phyloP scores from a whole-genome alignment of 2,329 filamentous ascomycete species.

The Zopfia rhizophila region DNA sequence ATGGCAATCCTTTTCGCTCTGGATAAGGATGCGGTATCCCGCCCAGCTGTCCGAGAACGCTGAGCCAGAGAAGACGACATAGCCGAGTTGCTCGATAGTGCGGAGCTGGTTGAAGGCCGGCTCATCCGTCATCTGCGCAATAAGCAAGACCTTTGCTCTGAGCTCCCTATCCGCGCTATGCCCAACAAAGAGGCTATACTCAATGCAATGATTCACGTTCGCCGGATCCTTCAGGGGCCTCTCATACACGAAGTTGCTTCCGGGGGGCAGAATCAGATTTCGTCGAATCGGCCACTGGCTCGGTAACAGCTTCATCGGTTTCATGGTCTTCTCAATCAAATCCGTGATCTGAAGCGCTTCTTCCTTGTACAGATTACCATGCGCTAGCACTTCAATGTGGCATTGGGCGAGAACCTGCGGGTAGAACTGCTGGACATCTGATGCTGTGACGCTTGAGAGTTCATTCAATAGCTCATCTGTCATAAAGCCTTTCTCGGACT shows the following conservation, averaged over 20 bases:
- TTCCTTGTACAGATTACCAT: constrained; percentile 94
- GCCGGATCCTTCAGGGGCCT: constrained; percentile 83
- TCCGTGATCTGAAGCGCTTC: constrained; percentile 88
- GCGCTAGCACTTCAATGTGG: constrained; percentile 86
- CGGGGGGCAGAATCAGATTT: constrained; percentile 79
- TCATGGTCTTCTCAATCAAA: constrained; percentile 80
- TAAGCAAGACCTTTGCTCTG: constrained; percentile 80
- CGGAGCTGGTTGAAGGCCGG: constrained; percentile 93
- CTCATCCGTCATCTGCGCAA: constrained; percentile 92
- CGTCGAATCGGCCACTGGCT: constrained; percentile 83
- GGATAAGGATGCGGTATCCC: constrained; percentile 89
- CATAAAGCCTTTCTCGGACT: constrained; percentile 78
- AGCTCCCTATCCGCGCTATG: constrained; percentile 68
- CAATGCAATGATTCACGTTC: constrained; percentile 74
- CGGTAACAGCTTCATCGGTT: constrained; percentile 76
- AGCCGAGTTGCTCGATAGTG: constrained; percentile 97
- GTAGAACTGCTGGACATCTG: constrained; percentile 80
- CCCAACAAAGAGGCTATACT: constrained; percentile 58
- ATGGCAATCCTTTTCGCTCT: constrained; percentile 85
- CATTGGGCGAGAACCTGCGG: constrained; percentile 83
- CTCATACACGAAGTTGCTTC: constrained; percentile 85
- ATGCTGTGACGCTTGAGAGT: constrained; percentile 76
- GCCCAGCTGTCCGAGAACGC: constrained; percentile 77
- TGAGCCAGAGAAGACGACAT: constrained; percentile 89
- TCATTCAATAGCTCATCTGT: constrained; percentile 84